Base-by-base conservation (phyloP, 139 green algal species). In the Chlamydomonas eustigma region DNA sequence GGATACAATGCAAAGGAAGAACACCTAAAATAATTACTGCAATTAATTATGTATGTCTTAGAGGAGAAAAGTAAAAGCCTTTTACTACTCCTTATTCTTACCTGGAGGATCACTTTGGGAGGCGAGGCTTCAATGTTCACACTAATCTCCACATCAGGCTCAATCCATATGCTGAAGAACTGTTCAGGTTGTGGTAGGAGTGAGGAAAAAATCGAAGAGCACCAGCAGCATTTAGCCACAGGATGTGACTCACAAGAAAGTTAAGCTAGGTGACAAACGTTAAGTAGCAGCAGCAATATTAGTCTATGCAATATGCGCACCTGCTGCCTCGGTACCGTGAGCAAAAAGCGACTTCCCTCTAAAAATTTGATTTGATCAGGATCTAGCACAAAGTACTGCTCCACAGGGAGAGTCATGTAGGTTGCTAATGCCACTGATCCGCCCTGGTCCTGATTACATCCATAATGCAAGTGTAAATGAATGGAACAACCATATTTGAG, bases 351-450 rank as follows among this genome's bases (percentile, higher is more conserved):
- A 63, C 87, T 88, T 71, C 81, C 83, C 1, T 68, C 75, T 28
- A 92, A 58, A 24, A 84, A 79, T 64, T 75, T 64, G 69, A 92
- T 90, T 71, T 86, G 81, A 18, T 77, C 73, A 0, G 87, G 86
- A 58, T 93, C 86, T 33, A 91, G 78, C 1, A 90, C 82, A 63
- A 85, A 90, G 75, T 92, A 92, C 44, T 92, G 85, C 70, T 92
- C 88, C 34, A 90, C 76, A 0, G 88, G 88, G 31, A 92, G 78
- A 22, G 51, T 74, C 71, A 81, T 77, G 58, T 86, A 87, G 25
- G 30, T 69, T 3, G 77, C 44, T 28, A 90, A 78, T 0, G 78
- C 71, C 2, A 79, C 64, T 50, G 35, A 30, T 50, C 28, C 74
- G 1, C 2, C 3, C 12, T 50, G 38, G 4, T 36, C 58, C 63